Evolutionary conservation across 805 yeast species (phyloP), one percentile per base, ranked within the genome.

Genomic region (Myxozyma monticola): DNA sequence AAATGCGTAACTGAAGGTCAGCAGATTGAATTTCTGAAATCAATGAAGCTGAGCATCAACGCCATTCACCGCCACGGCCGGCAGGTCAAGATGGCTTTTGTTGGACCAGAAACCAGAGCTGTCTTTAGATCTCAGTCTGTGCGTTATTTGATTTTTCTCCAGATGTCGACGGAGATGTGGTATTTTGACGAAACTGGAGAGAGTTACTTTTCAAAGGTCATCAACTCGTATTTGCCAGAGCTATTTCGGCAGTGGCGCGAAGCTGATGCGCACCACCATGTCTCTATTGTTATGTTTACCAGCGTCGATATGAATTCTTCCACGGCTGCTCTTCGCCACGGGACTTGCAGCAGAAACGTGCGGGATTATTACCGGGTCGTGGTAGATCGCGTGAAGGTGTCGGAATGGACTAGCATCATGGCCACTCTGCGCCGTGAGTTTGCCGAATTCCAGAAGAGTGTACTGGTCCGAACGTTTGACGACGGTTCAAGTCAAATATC

Each of bases 141-240:
- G 1, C 79, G 85, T 49, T 71, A 91, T 49, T 78, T 88, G 14
- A 85, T 90, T 42, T 73, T 93, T 55, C 81, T 93, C 43, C 99
- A 93, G 65, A 80, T 90, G 54, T 86, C 97, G 0, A 78, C 85
- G 34, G 99, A 93, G 63, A 93, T 93, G 97, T 93, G 97, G 95
- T 88, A 89, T 66, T 93, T 93, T 67, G 98, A 93, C 68, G 96
- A 90, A 63, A 85, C 85, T 58, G 99, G 99, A 1, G 97, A 91
- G 63, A 85, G 90, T 46, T 79, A 88, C 79, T 91, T 91, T 66
- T 91, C 90, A 66, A 88, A 89, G 67, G 79, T 93, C 60, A 88
- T 93, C 39, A 90, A 91, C 65, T 85, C 95, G n/a, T 73, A 91
- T 43, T 82, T 93, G 47, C 99, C 99, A 0, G 84, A 83, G 51